Evolutionary conservation across 1,284 basidiomycete species (phyloP).

Genomic region (Mrakiaceae sp.): DNA sequence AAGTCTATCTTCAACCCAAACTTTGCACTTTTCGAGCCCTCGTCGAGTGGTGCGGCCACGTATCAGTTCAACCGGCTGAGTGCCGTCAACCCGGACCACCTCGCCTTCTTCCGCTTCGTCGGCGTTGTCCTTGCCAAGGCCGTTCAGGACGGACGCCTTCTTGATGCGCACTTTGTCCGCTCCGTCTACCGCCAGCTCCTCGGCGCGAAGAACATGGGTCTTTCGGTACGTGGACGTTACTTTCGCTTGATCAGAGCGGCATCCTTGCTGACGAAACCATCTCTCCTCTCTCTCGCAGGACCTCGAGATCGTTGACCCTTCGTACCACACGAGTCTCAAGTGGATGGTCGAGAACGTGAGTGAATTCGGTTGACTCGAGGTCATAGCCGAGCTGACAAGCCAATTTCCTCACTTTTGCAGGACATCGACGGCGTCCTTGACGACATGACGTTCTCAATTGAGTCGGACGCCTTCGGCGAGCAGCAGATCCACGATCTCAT

Average conservation of each 20-base stretch:
- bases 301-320: slow-evolving; percentile 91
- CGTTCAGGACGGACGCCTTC: slow-evolving; percentile 84
- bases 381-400: too few species aligned
- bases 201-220: slow-evolving; percentile 44
- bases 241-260: not conserved
- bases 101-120: slow-evolving; percentile 98
- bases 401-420: not conserved
- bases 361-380: slow-evolving; percentile 26
- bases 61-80: slow-evolving; percentile 80
- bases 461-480: slow-evolving; percentile 64
- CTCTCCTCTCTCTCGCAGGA: slow-evolving; percentile 38
- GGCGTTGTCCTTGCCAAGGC: slow-evolving; percentile 82
- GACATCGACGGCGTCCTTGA: slow-evolving; percentile 19
- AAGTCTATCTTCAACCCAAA: slow-evolving; percentile 99
- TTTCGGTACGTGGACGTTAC: not conserved
- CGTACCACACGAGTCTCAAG: slow-evolving; percentile 45
- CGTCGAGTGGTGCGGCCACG: slow-evolving; percentile 82
- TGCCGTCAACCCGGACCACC: slow-evolving; percentile 69
- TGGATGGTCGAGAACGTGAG: slow-evolving; percentile 37
- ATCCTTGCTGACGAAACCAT: too few species aligned
- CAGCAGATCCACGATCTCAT: slow-evolving; percentile 78
- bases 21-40: slow-evolving; percentile 85
- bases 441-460: slow-evolving; percentile 37
- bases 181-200: slow-evolving; percentile 89
- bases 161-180: slow-evolving; percentile 96